Base-by-base conservation (phyloP, 2,329 filamentous ascomycete genomes). In the Cladosporium sp. region DNA sequence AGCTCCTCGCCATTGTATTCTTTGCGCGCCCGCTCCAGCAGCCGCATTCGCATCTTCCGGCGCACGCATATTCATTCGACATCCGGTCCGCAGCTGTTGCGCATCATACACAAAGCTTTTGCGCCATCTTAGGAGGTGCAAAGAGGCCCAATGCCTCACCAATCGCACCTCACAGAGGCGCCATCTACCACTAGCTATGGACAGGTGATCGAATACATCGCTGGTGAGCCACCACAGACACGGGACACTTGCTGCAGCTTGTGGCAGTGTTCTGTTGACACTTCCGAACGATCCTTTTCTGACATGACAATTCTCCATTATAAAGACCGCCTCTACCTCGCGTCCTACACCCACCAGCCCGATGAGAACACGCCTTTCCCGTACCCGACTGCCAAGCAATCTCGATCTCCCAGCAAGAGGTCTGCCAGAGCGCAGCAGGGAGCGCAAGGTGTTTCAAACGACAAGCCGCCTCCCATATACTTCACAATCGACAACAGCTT, bases 151-250 rank as follows among this genome's bases (percentile, higher is more conserved):
- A 55, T 55, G 52, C 52, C 52, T 55, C 52, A 55, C 44, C 35
- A 45, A 28, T 55, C 52, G 39, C 28, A 47, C 28, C 20, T 61
- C 34, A 63, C 64, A 50, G 66, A 70, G 61, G 62, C 68, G 60
- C 61, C 68, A 58, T 64, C 67, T 58, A 50, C 37, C 28, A 77
- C 70, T 72, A 89, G 85, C 75, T 84, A 90, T 77, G 91, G 90
- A 62, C 90, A 96, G 78, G 86, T 96, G 67, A 92, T 97, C 71
- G 92, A 97, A 79, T 97, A 96, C 75, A 96, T 97, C 68, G 89
- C 91, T 79, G 90, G 91, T 96, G 81, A 69, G 84, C 39, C 58
- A 56, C 50, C 61, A 68, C 63, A 66, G 66, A 25, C 40, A 55
- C 32, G 52, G 52, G 37, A 55, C 19, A 3, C 20, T 49, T 32